A percentile compares a stretch with the other conserved stretches of the same genome.
Evolutionary conservation across 495 filamentous ascomycete species (phyloP).

Genomic region (Penicillium cataractarum): DNA sequence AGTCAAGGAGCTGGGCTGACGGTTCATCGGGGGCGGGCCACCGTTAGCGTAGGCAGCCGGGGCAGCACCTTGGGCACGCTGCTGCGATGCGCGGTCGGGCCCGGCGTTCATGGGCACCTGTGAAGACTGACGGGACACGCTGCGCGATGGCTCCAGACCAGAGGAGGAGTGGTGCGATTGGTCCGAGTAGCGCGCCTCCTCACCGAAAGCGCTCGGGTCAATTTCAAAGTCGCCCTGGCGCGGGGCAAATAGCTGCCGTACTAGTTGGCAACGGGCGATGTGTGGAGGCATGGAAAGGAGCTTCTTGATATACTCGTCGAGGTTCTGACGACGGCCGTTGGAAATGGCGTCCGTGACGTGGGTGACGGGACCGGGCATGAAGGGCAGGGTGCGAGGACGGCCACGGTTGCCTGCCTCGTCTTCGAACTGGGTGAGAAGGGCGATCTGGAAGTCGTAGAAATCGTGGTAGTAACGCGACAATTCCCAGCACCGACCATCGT

Average conservation of each 20-base stretch:
- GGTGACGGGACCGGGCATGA: constrained; percentile 97
- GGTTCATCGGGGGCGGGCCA: constrained; percentile 60
- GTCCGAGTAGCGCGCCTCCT: constrained; percentile 70
- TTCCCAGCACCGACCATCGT: constrained; percentile 91
- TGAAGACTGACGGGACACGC: constrained; percentile 75
- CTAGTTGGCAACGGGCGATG: constrained; percentile 78
- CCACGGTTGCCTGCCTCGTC: constrained; percentile 84
- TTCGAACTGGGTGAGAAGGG: constrained; percentile 90
- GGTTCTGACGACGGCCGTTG: constrained; percentile 84
- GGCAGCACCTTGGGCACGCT: constrained; percentile 50
- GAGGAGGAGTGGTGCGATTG: constrained; percentile 77
- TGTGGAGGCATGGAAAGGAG: constrained; percentile 80
- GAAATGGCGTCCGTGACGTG: constrained; percentile 98
- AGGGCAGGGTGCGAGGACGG: constrained; percentile 82
- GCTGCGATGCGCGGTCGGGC: constrained; percentile 62
- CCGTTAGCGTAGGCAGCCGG: constrained; percentile 47
- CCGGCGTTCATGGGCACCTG: constrained; percentile 66
- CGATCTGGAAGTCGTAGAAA: constrained; percentile 98
- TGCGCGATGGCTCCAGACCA: constrained; percentile 50
- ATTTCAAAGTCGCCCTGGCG: constrained; percentile 92
- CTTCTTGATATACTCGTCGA: constrained; percentile 94
- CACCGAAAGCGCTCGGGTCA: constrained; percentile 65
- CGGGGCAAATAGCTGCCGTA: constrained; percentile 88
- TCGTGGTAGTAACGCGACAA: constrained; percentile 94
- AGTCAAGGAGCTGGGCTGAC: constrained; percentile 74